Evolutionary conservation across 2,329 filamentous ascomycete species (phyloP), one percentile per base, ranked within the genome.

Genomic region (Aspergillus tubingensis): DNA sequence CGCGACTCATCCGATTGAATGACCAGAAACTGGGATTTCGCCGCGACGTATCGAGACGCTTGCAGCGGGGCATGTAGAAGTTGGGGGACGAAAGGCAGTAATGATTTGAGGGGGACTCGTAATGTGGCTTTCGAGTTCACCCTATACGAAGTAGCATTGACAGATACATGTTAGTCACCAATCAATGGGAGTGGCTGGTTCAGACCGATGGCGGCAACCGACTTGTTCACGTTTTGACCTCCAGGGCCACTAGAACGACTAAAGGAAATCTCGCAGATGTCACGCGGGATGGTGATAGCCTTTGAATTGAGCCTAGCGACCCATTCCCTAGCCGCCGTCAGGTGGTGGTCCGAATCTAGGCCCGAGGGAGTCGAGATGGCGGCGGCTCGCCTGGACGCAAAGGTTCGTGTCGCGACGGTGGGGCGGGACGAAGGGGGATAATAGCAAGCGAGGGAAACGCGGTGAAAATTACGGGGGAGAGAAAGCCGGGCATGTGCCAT

Each of bases 141-240:
- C 79, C 86, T 88, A 72, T 58, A 38, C 57, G 10, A 44, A 39
- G 23, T 47, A 38, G 44, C 47, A 47, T n/a, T 44, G 27, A 47
- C 25, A 21, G 11, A 23, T 13, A 47, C 27, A n/a, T 32, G 41
- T 55, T 47, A 55, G 53, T 47, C 39, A 30, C 30, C 59, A 43
- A 54, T 57, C 30, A 47, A 44, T 17, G 19, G 41, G 19, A 44
- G 49, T 36, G 32, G 32, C 11, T 21, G 32, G n/a, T 15, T 49
- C 21, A 54, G 49, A n/a, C 43, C n/a, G 23, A 21, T 41, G 52
- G 32, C 63, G 59, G 59, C 54, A 56, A 70, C 79, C 65, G 74
- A 88, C 86, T 89, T 89, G 76, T 89, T 89, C 59, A 89, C 86
- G 76, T 89, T 88, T 72, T 89, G 86, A 10, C 86, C 86, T 54